Evolutionary conservation across 2,329 filamentous ascomycete genomes (phyloP).

Genomic region (Fusarium pseudograminearum): DNA sequence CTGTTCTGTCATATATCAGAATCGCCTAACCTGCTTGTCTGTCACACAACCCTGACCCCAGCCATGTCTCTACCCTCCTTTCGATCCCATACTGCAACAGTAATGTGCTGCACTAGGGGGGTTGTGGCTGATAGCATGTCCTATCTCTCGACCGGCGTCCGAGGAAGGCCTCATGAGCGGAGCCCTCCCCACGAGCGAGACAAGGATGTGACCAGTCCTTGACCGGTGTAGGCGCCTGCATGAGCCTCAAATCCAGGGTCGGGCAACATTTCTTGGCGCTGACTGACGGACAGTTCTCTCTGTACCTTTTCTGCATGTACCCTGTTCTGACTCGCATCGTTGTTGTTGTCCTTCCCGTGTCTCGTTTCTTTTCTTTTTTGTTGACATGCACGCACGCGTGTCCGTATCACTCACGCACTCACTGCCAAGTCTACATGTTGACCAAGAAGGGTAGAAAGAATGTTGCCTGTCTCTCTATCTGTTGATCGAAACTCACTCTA

Average conservation of each 20-base stretch:
- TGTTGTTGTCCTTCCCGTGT: neutral
- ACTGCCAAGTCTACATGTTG: neutral
- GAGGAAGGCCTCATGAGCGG: slow-evolving; percentile 39
- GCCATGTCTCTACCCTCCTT: neutral
- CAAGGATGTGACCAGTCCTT: slow-evolving; percentile 14
- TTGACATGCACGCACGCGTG: neutral
- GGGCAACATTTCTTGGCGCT: slow-evolving; percentile 12
- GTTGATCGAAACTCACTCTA: neutral
- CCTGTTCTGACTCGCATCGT: neutral
- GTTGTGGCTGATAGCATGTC: slow-evolving; percentile 3
- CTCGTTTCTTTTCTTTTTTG: neutral
- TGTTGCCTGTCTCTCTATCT: neutral
- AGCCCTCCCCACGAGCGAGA: slow-evolving; percentile 2
- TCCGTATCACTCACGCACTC: neutral
- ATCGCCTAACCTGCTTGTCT: slow-evolving; percentile 1
- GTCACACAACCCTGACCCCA: slow-evolving; percentile 8
- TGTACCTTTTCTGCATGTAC: neutral
- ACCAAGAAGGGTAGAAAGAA: neutral
- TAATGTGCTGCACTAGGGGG: neutral
- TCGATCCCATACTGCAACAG: neutral
- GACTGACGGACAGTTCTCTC: neutral
- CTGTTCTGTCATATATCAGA: slow-evolving; percentile 34
- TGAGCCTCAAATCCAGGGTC: slow-evolving; percentile 31
- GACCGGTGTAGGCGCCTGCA: slow-evolving; percentile 37
- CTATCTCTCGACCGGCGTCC: slow-evolving; percentile 22